These are phyloP conservation scores for Seiridium unicorne DNA, from an alignment of 2,329 filamentous ascomycete species.

Conservation along the genomic window DNA sequence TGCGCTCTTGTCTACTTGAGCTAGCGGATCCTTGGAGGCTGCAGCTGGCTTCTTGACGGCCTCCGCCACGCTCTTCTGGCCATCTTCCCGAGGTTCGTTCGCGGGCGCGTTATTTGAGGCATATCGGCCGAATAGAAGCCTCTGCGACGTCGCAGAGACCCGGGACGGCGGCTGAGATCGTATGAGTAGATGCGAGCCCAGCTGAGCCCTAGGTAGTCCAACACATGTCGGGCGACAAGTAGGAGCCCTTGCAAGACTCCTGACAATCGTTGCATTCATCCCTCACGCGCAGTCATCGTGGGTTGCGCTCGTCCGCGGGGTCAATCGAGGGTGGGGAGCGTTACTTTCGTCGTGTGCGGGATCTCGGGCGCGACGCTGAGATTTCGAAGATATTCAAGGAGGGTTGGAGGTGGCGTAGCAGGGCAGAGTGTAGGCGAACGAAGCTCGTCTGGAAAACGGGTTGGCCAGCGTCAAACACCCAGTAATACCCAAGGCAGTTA, in stretches of 20 bases:
- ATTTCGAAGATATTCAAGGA: neutral
- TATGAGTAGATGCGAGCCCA: neutral
- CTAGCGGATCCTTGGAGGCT: slow-evolving; percentile 50
- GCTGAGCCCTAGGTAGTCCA: neutral
- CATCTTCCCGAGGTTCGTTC: slow-evolving; percentile 10
- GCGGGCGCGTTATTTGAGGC: slow-evolving; percentile 4
- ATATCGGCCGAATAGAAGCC: slow-evolving; percentile 11
- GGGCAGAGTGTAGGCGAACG: neutral
- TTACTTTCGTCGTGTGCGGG: no score
- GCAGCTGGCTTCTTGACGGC: slow-evolving; percentile 10
- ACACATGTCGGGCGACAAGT: slow-evolving; percentile 8
- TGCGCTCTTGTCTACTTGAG: slow-evolving; percentile 65
- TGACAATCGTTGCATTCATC: slow-evolving; percentile 10
- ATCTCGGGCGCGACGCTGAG: neutral
- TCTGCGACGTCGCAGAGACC: slow-evolving; percentile 22
- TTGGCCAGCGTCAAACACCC: neutral
- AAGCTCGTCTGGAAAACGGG: neutral
- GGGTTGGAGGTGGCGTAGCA: neutral
- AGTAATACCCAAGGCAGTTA: no score
- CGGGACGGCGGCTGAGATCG: neutral
- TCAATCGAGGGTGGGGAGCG: neutral
- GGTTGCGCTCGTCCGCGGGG: neutral
- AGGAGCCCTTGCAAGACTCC: slow-evolving; percentile 10
- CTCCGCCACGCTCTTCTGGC: neutral
- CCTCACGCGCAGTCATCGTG: slow-evolving; percentile 6